Evolutionary conservation across 2,329 filamentous ascomycete genomes (phyloP).

Genomic region (Gyromitra esculenta): DNA sequence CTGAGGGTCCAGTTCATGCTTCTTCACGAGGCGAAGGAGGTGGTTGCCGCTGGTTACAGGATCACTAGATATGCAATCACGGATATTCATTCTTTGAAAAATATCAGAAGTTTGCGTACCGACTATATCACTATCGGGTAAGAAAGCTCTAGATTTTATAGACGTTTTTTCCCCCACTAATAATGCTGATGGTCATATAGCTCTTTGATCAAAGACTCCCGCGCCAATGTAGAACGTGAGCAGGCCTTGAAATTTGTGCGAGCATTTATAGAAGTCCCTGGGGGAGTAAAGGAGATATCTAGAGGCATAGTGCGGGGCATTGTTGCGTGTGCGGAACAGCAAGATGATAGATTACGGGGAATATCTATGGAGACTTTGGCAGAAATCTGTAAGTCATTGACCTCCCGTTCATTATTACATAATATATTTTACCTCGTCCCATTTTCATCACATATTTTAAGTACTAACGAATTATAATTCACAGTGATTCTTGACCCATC

Average conservation of each 20-base stretch:
- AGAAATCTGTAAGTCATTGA: slow-evolving; percentile 70
- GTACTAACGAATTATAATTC: background rate
- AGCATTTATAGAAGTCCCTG: slow-evolving; percentile 94
- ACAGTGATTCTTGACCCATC: slow-evolving; percentile 79
- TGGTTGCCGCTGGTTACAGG: slow-evolving; percentile 92
- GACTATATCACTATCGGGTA: slow-evolving; percentile 87
- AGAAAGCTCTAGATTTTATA: slow-evolving; percentile 2
- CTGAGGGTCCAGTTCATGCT: slow-evolving; percentile 94
- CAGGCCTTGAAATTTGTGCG: slow-evolving; percentile 96
- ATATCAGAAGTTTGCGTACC: slow-evolving; percentile 85
- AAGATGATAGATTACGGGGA: slow-evolving; percentile 83
- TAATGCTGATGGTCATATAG: slow-evolving; percentile 59
- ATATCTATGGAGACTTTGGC: slow-evolving; percentile 94
- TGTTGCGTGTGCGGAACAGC: slow-evolving; percentile 86
- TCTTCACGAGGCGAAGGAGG: slow-evolving; percentile 92
- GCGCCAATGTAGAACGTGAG: slow-evolving; percentile 95
- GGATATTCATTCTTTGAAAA: slow-evolving; percentile 86
- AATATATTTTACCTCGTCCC: too few relatives aligned
- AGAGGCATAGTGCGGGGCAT: slow-evolving; percentile 87
- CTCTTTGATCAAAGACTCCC: slow-evolving; percentile 93
- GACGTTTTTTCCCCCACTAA: slow-evolving; percentile 41
- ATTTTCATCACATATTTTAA: background rate
- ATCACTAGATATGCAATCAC: slow-evolving; percentile 95
- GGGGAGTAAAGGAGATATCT: slow-evolving; percentile 87
- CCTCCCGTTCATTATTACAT: background rate